These are phyloP conservation scores for Capillidium heterosporum DNA, from an alignment of 371 early-diverging fungal genomes.

Conservation along the genomic window DNA sequence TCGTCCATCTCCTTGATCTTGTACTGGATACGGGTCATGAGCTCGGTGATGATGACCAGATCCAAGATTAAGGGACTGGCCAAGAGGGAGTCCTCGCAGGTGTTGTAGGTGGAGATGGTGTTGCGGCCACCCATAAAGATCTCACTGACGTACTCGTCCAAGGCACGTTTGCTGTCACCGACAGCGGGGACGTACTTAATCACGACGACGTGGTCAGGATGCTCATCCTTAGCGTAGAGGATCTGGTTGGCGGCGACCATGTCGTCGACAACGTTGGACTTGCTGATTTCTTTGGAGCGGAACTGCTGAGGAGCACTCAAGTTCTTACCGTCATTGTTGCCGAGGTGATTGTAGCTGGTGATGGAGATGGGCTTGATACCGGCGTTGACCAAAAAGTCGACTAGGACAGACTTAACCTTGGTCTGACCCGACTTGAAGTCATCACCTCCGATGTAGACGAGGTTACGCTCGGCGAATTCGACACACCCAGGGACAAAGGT, in stretches of 20 bases:
- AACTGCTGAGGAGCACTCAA: slow-evolving; percentile 91
- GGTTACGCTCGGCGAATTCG: slow-evolving; percentile 69
- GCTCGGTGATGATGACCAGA: slow-evolving; percentile 77
- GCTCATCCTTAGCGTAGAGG: slow-evolving; percentile 70
- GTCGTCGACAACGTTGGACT: slow-evolving; percentile 93
- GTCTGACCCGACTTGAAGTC: slow-evolving; percentile 98
- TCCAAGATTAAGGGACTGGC: slow-evolving; percentile 94
- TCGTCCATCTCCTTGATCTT: slow-evolving; percentile 38
- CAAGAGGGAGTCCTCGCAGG: slow-evolving; percentile 93
- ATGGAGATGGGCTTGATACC: slow-evolving; percentile 95
- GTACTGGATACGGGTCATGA: slow-evolving; percentile 89
- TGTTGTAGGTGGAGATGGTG: slow-evolving; percentile 90
- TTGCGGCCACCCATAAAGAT: slow-evolving; percentile 96
- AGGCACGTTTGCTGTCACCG: slow-evolving; percentile 91
- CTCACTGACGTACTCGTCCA: slow-evolving; percentile 93
- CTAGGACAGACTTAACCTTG: slow-evolving; percentile 94
- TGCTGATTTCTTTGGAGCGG: slow-evolving; percentile 94
- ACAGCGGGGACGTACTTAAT: slow-evolving; percentile 96
- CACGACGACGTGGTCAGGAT: slow-evolving; percentile 90
- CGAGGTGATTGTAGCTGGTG: slow-evolving; percentile 94
- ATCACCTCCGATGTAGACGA: slow-evolving; percentile 87
- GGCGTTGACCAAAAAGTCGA: slow-evolving; percentile 92
- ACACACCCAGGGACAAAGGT: slow-evolving; percentile 91
- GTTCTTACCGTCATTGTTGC: slow-evolving; percentile 97
- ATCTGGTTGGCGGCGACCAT: slow-evolving; percentile 88